Evolutionary conservation across 192 early-diverging fungal genomes (phyloP), one percentile per base, ranked within the genome.

Genomic region (Coemansia sp.): DNA sequence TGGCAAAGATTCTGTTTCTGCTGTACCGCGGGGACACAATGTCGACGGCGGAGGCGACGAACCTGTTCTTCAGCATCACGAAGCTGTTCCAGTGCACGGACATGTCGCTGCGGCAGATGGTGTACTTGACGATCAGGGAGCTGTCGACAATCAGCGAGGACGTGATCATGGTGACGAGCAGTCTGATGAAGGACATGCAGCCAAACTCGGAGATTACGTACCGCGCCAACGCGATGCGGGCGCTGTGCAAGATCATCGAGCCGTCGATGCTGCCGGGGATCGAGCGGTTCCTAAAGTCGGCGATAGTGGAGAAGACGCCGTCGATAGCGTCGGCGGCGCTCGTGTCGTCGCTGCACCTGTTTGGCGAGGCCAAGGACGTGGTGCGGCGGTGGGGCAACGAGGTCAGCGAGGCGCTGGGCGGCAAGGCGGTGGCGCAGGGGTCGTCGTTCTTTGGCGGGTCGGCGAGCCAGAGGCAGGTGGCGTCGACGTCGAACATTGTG

Each of bases 311-410:
- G 65, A 92, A 89, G 65, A 92, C 88, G 49, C 83, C 94, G 11
- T 81, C 80, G 48, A 93, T 96, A 27, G 85, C 94, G 17, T 88
- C 87, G 11, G 90, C 93, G 13, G 94, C 96, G 4, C 64, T 99
- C 32, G 94, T 99, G 8, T 94, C 93, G 4, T 85, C 86, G 13
- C 80, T 89, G 57, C 94, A 99, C 63, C 51, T 97, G 48, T 95
- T 92, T 62, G 72, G 53, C 33, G 75, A 84, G 11, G 89, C 89
- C 41, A 90, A 91, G 60, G 96, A 99, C 50, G 87, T 93, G 14
- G 89, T 99, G n/a, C 80, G 86, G 58, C 83, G 96, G 45, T 99
- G 96, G 96, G 88, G 88, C 15, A 97, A 94, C 47, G 96, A 99
- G 77, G 93, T 92, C 18, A 87, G 91, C 70, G 96, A 99, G 79